These are phyloP conservation scores for Meyerozyma athensensis DNA, from an alignment of 1,139 yeast species.

Conservation along the genomic window DNA sequence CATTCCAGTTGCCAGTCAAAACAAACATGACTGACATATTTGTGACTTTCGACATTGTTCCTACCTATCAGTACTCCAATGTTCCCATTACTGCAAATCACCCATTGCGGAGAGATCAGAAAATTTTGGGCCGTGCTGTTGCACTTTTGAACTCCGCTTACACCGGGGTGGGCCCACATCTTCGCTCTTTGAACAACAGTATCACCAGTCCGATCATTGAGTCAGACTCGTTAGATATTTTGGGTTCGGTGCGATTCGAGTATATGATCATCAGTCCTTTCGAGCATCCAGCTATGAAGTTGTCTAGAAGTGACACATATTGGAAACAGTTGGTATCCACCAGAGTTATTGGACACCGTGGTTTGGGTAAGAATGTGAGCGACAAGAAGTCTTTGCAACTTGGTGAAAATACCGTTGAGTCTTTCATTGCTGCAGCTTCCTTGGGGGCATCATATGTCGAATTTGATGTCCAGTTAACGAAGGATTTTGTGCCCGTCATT, in stretches of 20 bases:
- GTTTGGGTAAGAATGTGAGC: slow-evolving; percentile 80
- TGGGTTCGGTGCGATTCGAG: slow-evolving; percentile 78
- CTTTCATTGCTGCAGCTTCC: slow-evolving; percentile 95
- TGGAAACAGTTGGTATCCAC: slow-evolving; percentile 91
- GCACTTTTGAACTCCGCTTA: slow-evolving; percentile 63
- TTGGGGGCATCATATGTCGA: slow-evolving; percentile 91
- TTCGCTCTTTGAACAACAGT: slow-evolving; percentile 62
- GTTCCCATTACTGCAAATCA: slow-evolving; percentile 5
- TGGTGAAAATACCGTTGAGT: slow-evolving; percentile 94
- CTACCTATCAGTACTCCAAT: slow-evolving; percentile 62
- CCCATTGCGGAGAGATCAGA: slow-evolving; percentile 23
- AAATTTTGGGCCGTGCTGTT: slow-evolving; percentile 80
- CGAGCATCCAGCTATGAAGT: slow-evolving; percentile 62
- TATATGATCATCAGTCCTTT: slow-evolving; percentile 71
- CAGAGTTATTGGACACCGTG: slow-evolving; percentile 94
- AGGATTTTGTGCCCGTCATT: slow-evolving; percentile 86
- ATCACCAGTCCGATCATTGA: slow-evolving; percentile 79
- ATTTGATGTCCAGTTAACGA: slow-evolving; percentile 95
- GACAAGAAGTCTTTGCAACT: slow-evolving; percentile 76
- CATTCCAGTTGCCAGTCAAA: slow-evolving; percentile 58
- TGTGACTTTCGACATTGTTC: slow-evolving; percentile 81
- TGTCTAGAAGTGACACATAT: slow-evolving; percentile 73
- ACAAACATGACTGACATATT: slow-evolving; percentile 50
- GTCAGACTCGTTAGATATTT: slow-evolving; percentile 60
- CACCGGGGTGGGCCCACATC: slow-evolving; percentile 66